Percentiles rank a stretch among this genome's conserved stretches.
Evolutionary conservation across 371 early-diverging fungal species (phyloP).

Genomic region (Batkoa obscura): DNA sequence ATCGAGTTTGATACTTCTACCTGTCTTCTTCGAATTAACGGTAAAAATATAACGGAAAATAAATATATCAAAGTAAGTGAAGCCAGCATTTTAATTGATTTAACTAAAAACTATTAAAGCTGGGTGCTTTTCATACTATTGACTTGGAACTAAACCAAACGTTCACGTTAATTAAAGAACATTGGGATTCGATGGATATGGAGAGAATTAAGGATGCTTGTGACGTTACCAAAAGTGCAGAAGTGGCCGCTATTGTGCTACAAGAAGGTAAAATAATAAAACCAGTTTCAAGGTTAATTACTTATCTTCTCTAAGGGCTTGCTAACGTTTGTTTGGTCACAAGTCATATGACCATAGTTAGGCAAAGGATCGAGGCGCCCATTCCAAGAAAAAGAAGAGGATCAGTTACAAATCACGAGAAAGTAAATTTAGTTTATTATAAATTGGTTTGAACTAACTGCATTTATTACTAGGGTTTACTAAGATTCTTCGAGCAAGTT

Average conservation of each 20-base stretch:
- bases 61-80: conserved; percentile 80
- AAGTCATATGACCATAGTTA: conserved; percentile 82
- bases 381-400: conserved; percentile 87
- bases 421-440: conserved; percentile 20
- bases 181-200: conserved; percentile 84
- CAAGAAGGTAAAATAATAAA: conserved; percentile 46
- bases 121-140: conserved; percentile 88
- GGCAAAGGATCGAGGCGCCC: conserved; percentile 75
- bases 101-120: conserved; percentile 18
- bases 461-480: conserved; percentile 26
- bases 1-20: conserved; percentile 79
- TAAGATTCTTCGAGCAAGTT: conserved; percentile 76
- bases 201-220: conserved; percentile 77
- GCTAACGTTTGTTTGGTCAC: conserved; percentile 88
- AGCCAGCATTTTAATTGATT: not conserved
- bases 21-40: conserved; percentile 69
- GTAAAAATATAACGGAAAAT: conserved; percentile 69
- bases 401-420: conserved; percentile 69
- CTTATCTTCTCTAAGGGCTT: conserved; percentile 21
- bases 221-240: conserved; percentile 78
- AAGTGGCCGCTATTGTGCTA: conserved; percentile 84
- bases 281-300: no score
- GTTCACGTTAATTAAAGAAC: conserved; percentile 68
- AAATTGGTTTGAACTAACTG: not conserved
- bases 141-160: conserved; percentile 79